Percentiles rank a stretch among this genome's conserved stretches.
Evolutionary conservation across 768 basidiomycete genomes (phyloP).

Genomic region (Cubamyces sp.): DNA sequence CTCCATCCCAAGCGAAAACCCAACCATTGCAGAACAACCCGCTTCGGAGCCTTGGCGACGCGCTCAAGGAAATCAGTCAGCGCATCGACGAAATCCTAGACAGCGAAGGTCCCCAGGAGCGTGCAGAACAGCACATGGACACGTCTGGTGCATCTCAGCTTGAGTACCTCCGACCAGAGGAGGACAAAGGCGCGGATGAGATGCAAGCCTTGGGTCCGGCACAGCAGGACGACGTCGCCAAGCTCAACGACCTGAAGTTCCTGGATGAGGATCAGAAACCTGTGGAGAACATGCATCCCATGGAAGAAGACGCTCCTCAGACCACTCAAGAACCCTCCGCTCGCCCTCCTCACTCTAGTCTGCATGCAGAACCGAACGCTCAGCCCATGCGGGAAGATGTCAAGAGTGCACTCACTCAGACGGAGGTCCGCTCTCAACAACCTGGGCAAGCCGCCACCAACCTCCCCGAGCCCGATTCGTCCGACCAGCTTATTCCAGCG

Average conservation of each 20-base stretch:
- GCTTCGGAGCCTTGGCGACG: constrained; percentile 81
- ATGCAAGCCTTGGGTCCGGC: constrained; percentile 93
- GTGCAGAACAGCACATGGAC: constrained; percentile 38
- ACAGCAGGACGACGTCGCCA: constrained; percentile 80
- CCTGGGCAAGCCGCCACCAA: neutral
- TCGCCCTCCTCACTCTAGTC: neutral
- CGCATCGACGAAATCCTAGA: constrained; percentile 83
- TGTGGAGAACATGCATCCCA: constrained; percentile 2
- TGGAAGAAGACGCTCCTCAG: constrained; percentile 9
- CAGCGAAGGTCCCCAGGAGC: constrained; percentile 38
- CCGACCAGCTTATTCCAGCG: constrained; percentile 9
- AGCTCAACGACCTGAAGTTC: constrained; percentile 79
- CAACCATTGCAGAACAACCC: constrained; percentile 53
- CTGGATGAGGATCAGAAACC: constrained; percentile 55
- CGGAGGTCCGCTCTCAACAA: constrained; percentile 23
- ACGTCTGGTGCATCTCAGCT: constrained; percentile 52
- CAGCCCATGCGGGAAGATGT: constrained; percentile 9
- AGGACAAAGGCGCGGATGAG: constrained; percentile 63
- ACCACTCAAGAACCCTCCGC: neutral
- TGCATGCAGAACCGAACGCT: constrained; percentile 16
- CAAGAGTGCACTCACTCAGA: constrained; percentile 27
- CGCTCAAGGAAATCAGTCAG: constrained; percentile 77
- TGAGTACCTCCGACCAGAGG: constrained; percentile 69
- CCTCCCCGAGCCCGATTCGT: neutral
- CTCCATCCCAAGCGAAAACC: constrained; percentile 16